A percentile compares a stretch with the other conserved stretches of the same genome.
These are phyloP conservation scores for Saccharomyces hybrid DNA, from an alignment of 1,139 yeast genomes.

Conservation along the genomic window DNA sequence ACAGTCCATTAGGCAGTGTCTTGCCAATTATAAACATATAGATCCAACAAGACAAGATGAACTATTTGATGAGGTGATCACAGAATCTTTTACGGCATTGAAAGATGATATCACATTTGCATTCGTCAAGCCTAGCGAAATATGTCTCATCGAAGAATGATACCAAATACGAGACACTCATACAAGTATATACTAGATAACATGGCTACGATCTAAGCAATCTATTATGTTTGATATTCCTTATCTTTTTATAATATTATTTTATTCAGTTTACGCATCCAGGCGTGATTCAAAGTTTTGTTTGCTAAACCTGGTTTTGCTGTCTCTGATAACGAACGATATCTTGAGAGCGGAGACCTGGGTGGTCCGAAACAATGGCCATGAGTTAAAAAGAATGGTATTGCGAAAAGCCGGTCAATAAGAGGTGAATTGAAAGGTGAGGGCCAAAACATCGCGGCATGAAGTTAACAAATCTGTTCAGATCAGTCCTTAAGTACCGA, in stretches of 20 bases:
- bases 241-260: neutral
- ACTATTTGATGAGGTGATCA: constrained; percentile 18
- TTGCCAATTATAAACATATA: constrained; percentile 55
- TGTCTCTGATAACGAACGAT: neutral
- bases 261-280: neutral
- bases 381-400: neutral
- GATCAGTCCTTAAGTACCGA: constrained; percentile 23
- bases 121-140: constrained; percentile 20
- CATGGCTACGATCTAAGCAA: neutral
- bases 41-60: constrained; percentile 35
- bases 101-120: constrained; percentile 23
- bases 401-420: neutral
- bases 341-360: neutral
- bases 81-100: constrained; percentile 14
- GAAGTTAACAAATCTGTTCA: constrained; percentile 6
- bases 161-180: neutral
- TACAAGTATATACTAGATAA: neutral
- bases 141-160: neutral
- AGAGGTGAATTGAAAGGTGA: neutral
- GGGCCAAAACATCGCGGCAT: neutral
- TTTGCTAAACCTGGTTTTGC: neutral
- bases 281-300: too few relatives aligned
- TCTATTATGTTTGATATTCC: constrained; percentile 1
- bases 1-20: constrained; percentile 46
- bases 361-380: neutral